These are phyloP conservation scores for Alternaria sp. DNA, from an alignment of 2,329 filamentous ascomycete genomes.

Conservation along the genomic window DNA sequence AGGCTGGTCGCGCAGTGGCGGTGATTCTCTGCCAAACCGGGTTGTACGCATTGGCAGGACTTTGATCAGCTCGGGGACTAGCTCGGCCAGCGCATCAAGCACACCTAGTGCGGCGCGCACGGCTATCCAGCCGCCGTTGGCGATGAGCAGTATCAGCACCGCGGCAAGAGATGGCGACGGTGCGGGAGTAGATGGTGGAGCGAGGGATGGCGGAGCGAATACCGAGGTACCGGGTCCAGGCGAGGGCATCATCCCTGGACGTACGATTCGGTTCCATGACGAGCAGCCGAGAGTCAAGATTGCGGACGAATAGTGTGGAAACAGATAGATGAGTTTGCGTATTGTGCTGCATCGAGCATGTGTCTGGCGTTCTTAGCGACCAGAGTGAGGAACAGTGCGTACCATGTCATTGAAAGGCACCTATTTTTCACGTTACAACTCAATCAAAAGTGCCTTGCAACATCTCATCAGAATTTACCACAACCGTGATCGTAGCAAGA, in stretches of 20 bases:
- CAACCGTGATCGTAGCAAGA: not conserved
- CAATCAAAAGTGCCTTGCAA: too few species aligned
- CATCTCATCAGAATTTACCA: not conserved
- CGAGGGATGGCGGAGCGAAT: not conserved
- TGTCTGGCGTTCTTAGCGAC: not conserved
- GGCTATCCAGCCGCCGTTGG: not conserved
- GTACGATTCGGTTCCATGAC: slow-evolving; percentile 45
- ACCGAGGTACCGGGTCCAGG: not conserved
- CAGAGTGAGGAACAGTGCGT: not conserved
- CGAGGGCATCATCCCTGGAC: slow-evolving; percentile 21
- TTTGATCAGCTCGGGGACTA: slow-evolving; percentile 38
- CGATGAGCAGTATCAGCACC: not conserved
- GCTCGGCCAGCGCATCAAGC: slow-evolving; percentile 16
- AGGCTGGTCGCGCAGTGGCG: slow-evolving; percentile 31
- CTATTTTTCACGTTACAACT: too few species aligned
- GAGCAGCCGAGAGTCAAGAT: slow-evolving; percentile 21
- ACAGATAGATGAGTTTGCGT: not conserved
- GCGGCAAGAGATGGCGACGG: not conserved
- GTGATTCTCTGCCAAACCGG: slow-evolving; percentile 37
- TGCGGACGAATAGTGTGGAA: not conserved
- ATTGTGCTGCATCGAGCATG: not conserved
- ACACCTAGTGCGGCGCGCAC: slow-evolving; percentile 1
- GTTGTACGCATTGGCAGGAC: slow-evolving; percentile 49
- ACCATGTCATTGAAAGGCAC: not conserved
- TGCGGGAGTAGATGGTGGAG: not conserved